Conservation (phyloP, 805 yeast species). For the Lipomyces mesembrius region DNA sequence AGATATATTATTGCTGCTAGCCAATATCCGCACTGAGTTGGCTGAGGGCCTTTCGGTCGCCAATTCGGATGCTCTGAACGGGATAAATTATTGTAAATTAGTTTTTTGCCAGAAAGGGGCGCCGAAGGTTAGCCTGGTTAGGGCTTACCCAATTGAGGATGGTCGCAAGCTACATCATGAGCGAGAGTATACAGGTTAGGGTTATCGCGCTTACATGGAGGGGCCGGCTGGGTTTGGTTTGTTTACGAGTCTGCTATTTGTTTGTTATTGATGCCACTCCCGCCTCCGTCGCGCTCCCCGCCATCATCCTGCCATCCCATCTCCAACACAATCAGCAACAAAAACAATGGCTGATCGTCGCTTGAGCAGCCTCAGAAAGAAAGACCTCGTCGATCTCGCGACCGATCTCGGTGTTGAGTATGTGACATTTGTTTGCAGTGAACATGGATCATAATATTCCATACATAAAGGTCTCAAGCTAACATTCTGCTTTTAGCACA, state of each 20-base stretch:
- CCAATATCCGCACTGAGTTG: background rate
- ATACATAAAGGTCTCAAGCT: background rate
- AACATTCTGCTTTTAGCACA: slow-evolving; percentile 16
- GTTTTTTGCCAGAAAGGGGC: background rate
- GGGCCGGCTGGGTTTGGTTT: background rate
- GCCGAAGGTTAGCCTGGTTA: too few relatives aligned
- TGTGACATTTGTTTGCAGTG: slow-evolving; percentile 22
- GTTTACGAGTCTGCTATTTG: background rate
- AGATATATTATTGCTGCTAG: background rate
- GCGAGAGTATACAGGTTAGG: background rate
- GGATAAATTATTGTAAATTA: background rate
- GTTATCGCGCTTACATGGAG: background rate
- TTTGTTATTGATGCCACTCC: background rate
- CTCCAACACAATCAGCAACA: background rate
- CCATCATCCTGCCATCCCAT: background rate
- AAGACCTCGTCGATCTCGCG: slow-evolving; percentile 48
- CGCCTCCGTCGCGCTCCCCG: background rate
- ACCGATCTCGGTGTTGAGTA: slow-evolving; percentile 47
- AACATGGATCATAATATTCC: background rate
- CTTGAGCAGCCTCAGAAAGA: slow-evolving; percentile 48
- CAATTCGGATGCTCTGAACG: background rate
- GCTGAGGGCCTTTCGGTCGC: background rate
- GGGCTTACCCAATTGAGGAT: too few relatives aligned
- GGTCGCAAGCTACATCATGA: too few relatives aligned
- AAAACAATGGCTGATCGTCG: slow-evolving; percentile 22